Percentiles rank a stretch among this genome's conserved stretches.
phyloP scores from a whole-genome alignment of 2,329 filamentous ascomycete species.

The Nannizziopsis barbatae region DNA sequence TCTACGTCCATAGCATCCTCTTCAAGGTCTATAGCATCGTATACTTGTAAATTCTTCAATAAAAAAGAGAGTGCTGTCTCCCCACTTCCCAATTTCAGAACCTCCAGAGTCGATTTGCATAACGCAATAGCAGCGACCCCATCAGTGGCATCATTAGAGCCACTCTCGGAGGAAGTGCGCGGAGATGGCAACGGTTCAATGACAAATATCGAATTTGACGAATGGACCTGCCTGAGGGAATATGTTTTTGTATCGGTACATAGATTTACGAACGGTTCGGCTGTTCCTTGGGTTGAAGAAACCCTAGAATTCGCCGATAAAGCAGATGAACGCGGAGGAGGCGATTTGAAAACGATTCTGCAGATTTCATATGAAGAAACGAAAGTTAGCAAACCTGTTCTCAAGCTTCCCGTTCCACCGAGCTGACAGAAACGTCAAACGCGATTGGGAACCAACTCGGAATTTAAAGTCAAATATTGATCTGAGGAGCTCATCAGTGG shows the following conservation, averaged over 20 bases:
- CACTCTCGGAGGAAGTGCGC: slow-evolving; percentile 13
- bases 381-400: neutral
- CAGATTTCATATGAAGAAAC: neutral
- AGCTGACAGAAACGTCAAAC: neutral
- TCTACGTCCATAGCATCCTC: slow-evolving; percentile 13
- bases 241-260: slow-evolving; percentile 49
- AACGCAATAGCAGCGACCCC: slow-evolving; percentile 35
- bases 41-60: slow-evolving; percentile 23
- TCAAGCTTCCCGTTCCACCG: neutral
- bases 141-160: slow-evolving; percentile 10
- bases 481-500: neutral
- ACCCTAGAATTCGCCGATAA: slow-evolving; percentile 11
- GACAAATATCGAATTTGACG: slow-evolving; percentile 52
- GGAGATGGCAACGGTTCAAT: slow-evolving; percentile 29
- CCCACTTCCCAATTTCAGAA: slow-evolving; percentile 27
- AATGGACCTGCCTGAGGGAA: slow-evolving; percentile 53
- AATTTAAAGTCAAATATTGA: neutral
- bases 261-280: slow-evolving; percentile 42
- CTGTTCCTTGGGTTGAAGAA: slow-evolving; percentile 18
- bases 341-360: slow-evolving; percentile 35
- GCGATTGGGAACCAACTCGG: neutral
- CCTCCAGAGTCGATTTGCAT: slow-evolving; percentile 37
- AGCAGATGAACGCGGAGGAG: slow-evolving; percentile 1
- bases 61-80: slow-evolving; percentile 25
- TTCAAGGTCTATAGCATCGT: slow-evolving; percentile 17